Percentiles rank a stretch among this genome's conserved stretches.
These are phyloP conservation scores for Reutealis trisperma DNA, from an alignment of 345 rosid species.

Conservation along the genomic window DNA sequence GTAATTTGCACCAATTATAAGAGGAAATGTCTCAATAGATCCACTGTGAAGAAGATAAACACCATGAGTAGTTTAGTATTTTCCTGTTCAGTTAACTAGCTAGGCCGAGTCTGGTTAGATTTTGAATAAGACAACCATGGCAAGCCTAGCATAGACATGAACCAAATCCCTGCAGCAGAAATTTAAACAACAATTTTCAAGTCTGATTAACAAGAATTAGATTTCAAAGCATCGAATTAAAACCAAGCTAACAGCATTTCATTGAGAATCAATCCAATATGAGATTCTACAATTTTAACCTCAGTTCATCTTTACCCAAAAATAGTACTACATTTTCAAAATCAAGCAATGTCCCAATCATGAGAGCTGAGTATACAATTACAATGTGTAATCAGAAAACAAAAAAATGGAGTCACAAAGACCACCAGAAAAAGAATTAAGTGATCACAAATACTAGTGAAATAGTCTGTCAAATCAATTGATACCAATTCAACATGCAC, in stretches of 20 bases:
- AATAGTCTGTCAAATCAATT: neutral
- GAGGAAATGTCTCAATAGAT: no score
- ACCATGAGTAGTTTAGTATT: no score
- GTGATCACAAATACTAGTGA: neutral
- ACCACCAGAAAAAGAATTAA: constrained; percentile 9
- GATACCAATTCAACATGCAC: constrained; percentile 62
- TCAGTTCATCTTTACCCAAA: neutral
- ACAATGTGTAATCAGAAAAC: constrained; percentile 25
- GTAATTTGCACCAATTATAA: no score
- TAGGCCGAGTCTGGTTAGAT: no score
- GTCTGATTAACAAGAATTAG: neutral
- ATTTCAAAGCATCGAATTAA: neutral
- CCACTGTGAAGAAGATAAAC: no score
- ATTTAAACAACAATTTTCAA: no score
- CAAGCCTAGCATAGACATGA: no score
- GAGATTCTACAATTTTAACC: neutral
- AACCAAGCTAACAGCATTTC: neutral
- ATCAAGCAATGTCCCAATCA: neutral
- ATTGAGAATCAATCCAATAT: neutral
- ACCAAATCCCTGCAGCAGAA: no score
- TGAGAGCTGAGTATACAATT: constrained; percentile 9
- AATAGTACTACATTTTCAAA: neutral
- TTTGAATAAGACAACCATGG: no score
- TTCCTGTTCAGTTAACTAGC: no score
- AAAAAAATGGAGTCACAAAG: neutral